Base-by-base conservation (phyloP, 768 basidiomycete genomes). In the Pleurotus giganteus region DNA sequence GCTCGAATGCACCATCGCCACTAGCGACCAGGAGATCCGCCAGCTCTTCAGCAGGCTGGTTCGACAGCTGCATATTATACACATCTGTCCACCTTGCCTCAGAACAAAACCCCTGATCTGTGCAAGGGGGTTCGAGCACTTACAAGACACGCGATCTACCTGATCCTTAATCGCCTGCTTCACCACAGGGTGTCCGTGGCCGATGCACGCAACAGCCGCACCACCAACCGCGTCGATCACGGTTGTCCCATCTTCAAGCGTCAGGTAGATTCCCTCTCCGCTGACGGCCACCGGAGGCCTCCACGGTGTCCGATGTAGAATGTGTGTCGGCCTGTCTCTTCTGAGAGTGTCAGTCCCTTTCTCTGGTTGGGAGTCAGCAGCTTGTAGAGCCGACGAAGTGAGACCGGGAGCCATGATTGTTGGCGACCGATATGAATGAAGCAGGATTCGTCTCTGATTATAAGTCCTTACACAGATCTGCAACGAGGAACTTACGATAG, bases 31-130 rank as follows among this genome's bases (percentile, higher is more conserved):
- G 69, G 13, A 79, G 65, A 39, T 82, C 78, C 1, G 91, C 91
- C 23, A 95, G 77, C 47, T 84, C 81, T 63, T 94, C 91, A 9
- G 93, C 91, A 46, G 91, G 89, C 51, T 83, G 76, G 59, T 84
- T 93, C 6, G 89, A 86, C 17, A 92, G 66, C 64, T 93, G 91
- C 83, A 91, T 86, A 59, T 88, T 92, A 64, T 92, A 94, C 4
- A 91, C 86, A 78, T 93, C 91, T 92, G 28, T 27, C 26, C 17
- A 37, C 29, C n/a, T 11, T 21, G 32, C n/a, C 19, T 43, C 4
- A 17, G 17, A 55, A 6, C 21, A 41, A 17, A 37, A 21, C 41
- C 8, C 44, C 27, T 2, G 27, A 54, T 53, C 9, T 44, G 56
- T 47, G 28, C 15, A n/a, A 23, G 56, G 52, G 37, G 23, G 4